Percentiles rank a stretch among this genome's conserved stretches.
Evolutionary conservation across 495 filamentous ascomycete genomes (phyloP).

Genomic region (Aspergillus bertholletiae): DNA sequence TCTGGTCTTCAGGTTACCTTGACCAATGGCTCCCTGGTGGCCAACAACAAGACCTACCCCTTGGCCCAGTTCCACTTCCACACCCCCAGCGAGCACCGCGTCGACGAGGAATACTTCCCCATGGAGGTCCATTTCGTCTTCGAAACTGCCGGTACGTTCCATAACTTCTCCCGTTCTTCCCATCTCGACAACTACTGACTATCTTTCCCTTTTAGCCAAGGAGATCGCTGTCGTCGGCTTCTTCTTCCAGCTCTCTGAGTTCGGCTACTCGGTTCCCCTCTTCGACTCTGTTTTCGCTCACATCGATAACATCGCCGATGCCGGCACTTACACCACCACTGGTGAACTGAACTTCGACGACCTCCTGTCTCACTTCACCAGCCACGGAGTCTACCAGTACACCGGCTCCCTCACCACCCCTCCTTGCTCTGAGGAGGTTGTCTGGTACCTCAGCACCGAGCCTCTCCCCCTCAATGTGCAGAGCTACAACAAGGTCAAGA

Average conservation of each 20-base stretch:
- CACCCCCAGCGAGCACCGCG: slow-evolving; percentile 62
- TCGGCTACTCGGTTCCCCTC: slow-evolving; percentile 39
- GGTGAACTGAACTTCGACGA: slow-evolving; percentile 53
- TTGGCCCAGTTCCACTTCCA: slow-evolving; percentile 71
- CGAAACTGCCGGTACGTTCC: slow-evolving; percentile 38
- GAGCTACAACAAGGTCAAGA: slow-evolving; percentile 53
- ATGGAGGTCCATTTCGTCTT: slow-evolving; percentile 68
- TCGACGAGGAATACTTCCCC: slow-evolving; percentile 52
- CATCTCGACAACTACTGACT: not conserved
- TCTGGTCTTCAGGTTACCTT: slow-evolving; percentile 56
- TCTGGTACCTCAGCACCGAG: slow-evolving; percentile 53
- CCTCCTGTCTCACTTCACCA: slow-evolving; percentile 47
- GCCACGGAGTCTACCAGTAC: slow-evolving; percentile 51
- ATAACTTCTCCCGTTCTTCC: not conserved
- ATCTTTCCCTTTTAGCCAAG: slow-evolving; percentile 11
- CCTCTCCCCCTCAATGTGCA: slow-evolving; percentile 49
- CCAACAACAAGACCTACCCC: slow-evolving; percentile 25
- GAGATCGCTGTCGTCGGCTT: slow-evolving; percentile 56
- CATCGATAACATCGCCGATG: slow-evolving; percentile 47
- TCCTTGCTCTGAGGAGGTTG: slow-evolving; percentile 60
- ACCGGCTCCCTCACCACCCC: slow-evolving; percentile 65
- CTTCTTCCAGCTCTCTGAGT: slow-evolving; percentile 54
- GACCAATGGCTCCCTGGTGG: slow-evolving; percentile 29
- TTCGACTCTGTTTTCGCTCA: slow-evolving; percentile 52
- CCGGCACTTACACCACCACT: slow-evolving; percentile 54